Evolutionary conservation across 345 rosid genomes (phyloP), one percentile per base, ranked within the genome.

Genomic region (Populus deltoides): DNA sequence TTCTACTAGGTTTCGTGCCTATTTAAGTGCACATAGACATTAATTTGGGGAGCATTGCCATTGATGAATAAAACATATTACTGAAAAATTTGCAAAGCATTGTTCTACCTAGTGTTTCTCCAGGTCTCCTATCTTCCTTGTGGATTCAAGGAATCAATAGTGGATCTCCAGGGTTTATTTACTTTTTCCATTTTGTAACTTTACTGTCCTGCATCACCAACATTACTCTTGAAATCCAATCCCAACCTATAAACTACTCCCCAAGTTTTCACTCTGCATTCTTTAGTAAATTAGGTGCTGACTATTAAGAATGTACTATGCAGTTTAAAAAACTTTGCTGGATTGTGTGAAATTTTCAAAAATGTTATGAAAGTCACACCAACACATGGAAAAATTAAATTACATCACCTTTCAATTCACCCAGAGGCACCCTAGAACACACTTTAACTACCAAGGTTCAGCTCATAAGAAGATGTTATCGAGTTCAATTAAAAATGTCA

Each of bases 401-500:
- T 3, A 18, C 20, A n/a, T 18, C 7, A n/a, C n/a, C n/a, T 53
- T 20, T 53, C 57, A 51, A 5, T 51, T 51, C 57, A 51, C 17
- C 57, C n/a, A 6, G 18, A 51, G 66, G 66, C 57, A 62, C 66
- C 33, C 17, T 62, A n/a, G 27, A 27, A 63, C 27, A 33, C 67
- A 12, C 36, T 24, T 53, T 36, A 73, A 29, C 49, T 17, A 49
- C 36, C 3, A 6, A 70, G 70, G n/a, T 45, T 62, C 39, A 22
- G 53, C 29, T 33, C 17, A n/a, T 36, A 66, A 0, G 35, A 39
- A 68, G 27, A 45, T 24, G 27, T 47, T 4, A 10, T 22, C 62
- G 59, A n/a, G 71, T 66, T 49, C 62, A 12, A 22, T 49, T 25
- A 63, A 49, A 74, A 36, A 75, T 45, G 71, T 59, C 61, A 51